Conservation (phyloP, 768 basidiomycete genomes). For the Termitomyces sp. region DNA sequence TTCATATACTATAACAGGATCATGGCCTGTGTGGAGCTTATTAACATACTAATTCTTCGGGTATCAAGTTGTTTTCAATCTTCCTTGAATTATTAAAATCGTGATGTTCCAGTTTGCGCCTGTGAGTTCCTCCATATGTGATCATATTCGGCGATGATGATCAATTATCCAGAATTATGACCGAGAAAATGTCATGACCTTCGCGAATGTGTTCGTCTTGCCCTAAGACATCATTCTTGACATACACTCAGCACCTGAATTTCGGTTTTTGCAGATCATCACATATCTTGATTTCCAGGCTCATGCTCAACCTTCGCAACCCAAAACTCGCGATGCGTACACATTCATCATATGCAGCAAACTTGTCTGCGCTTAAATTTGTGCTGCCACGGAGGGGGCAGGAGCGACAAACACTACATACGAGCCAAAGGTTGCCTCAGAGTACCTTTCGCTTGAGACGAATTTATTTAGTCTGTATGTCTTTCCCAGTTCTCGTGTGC, state of each 20-base stretch:
- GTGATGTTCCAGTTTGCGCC: too few relatives aligned
- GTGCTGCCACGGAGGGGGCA: too few relatives aligned
- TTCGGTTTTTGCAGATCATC: constrained; percentile 14
- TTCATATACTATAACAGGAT: constrained; percentile 2
- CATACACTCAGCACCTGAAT: not conserved
- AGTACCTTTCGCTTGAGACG: too few relatives aligned
- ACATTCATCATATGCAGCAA: not conserved
- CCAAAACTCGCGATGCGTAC: not conserved
- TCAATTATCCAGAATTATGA: constrained; percentile 7
- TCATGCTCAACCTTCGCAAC: constrained; percentile 11
- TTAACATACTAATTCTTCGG: constrained; percentile 15
- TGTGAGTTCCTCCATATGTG: constrained; percentile 2
- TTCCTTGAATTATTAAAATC: not conserved
- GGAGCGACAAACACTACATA: too few relatives aligned
- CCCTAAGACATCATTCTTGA: not conserved
- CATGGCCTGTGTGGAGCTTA: constrained; percentile 13
- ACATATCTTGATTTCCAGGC: constrained; percentile 22
- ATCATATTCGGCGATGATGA: not conserved
- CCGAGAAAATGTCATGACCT: too few relatives aligned
- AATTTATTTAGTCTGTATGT: not conserved
- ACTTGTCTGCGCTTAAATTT: not conserved
- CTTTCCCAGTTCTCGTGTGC: not conserved
- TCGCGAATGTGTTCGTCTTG: constrained; percentile 9
- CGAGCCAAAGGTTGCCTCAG: too few relatives aligned
- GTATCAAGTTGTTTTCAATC: constrained; percentile 3